Evolutionary conservation across 139 green algal genomes (phyloP), one percentile per base, ranked within the genome.

Genomic region (Chlamydomonas asymmetrica): DNA sequence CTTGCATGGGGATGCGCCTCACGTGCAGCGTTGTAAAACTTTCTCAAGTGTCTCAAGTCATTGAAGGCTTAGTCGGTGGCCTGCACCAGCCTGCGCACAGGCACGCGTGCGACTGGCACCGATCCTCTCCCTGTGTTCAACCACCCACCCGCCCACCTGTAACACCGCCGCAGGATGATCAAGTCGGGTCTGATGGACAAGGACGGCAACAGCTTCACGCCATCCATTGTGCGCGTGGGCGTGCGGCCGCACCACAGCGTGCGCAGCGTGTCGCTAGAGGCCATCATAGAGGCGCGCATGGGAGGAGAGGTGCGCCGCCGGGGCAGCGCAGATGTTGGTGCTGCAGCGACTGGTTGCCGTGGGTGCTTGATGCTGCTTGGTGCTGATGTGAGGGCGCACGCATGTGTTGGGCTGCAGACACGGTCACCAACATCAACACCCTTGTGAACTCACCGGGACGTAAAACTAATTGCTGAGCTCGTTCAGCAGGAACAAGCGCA

Each of bases 211-310:
- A 81, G 69, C 48, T 92, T 85, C 66, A 79, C 74, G 39, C 92
- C 92, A 45, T 88, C 64, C 54, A 80, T 96, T 4, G 90, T 97
- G 71, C 85, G 92, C 4, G 84, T 95, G 38, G 92, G 92, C 10
- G 82, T 96, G 35, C 88, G 86, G 66, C 64, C 84, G n/a, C 92
- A 97, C 75, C 91, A 94, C 80, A 88, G 76, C 63, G 85, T 96
- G 29, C 48, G 66, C n/a, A 65, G 63, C 25, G 83, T 94, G n/a
- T 75, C 80, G 2, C 82, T 96, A 59, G 89, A 96, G 35, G 74
- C 70, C 4, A 83, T 94, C 8, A 82, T 96, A 32, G 73, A 88
- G 31, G 68, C 66, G 5, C 62, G 80, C 7, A 73, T 93, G 63
- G 81, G 79, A 1, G 64, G 50, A 0, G 67, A 73, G 49, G 73